A percentile compares a stretch with the other conserved stretches of the same genome.
Evolutionary conservation across 2,329 filamentous ascomycete genomes (phyloP).

Genomic region (Orbilia brochopaga): DNA sequence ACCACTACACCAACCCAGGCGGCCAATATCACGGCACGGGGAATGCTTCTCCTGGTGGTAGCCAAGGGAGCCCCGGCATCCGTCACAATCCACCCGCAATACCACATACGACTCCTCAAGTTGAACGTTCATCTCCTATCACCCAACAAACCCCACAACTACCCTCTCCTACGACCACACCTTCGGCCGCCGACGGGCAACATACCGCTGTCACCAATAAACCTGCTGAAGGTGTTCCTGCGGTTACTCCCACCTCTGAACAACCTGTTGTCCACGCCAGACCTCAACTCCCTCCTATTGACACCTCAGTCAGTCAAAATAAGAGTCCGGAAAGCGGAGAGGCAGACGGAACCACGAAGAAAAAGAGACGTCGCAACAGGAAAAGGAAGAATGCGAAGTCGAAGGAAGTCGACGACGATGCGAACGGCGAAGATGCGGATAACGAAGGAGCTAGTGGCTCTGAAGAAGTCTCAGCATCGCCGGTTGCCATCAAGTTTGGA

Average conservation of each 20-base stretch:
- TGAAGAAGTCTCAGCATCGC: conserved; percentile 34
- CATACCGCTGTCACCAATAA: no score
- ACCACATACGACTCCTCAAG: background rate
- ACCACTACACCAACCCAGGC: conserved; percentile 2
- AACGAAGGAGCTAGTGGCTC: conserved; percentile 49
- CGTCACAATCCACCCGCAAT: background rate
- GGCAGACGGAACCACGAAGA: conserved; percentile 9
- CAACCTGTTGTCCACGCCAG: background rate
- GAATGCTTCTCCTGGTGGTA: conserved; percentile 1
- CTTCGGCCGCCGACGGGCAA: no score
- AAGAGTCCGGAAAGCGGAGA: background rate
- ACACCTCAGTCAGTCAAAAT: conserved; percentile 4
- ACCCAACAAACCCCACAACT: background rate
- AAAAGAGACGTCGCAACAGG: conserved; percentile 14
- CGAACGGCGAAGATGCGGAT: conserved; percentile 43
- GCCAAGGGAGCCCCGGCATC: conserved; percentile 8
- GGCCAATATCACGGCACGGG: conserved; percentile 14
- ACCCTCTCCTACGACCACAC: no score
- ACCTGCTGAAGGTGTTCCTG: background rate
- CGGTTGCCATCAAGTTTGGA: conserved; percentile 33
- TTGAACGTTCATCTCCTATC: background rate
- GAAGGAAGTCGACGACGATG: conserved; percentile 7
- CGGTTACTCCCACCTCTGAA: background rate
- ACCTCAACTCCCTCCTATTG: conserved; percentile 9
- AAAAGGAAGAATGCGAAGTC: conserved; percentile 2